Conservation (phyloP, 768 basidiomycete species). For the Sarcomyxa edulis region DNA sequence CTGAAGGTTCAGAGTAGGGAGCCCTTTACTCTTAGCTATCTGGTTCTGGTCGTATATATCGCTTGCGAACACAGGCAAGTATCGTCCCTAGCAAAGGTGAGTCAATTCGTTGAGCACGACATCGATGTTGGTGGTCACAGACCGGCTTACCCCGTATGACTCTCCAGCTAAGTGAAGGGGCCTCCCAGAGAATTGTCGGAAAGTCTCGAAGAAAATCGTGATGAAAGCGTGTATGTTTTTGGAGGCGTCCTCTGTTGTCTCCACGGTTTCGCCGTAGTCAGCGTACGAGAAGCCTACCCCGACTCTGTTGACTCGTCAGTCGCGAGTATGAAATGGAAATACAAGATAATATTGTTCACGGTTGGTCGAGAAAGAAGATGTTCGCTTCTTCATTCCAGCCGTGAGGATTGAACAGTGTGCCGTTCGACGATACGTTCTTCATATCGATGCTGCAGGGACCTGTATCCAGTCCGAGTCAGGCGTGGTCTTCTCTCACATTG, state of each 20-base stretch:
- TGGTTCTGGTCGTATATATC: conserved; percentile 73
- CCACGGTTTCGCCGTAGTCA: conserved; percentile 61
- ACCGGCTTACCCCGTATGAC: conserved; percentile 59
- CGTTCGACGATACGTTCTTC: conserved; percentile 46
- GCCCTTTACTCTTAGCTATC: conserved; percentile 42
- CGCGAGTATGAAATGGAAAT: neutral
- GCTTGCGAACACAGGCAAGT: conserved; percentile 69
- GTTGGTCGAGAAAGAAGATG: conserved; percentile 71
- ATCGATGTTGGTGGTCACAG: conserved; percentile 12
- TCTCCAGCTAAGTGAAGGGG: conserved; percentile 73
- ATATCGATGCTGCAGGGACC: conserved; percentile 50
- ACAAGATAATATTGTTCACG: conserved; percentile 19
- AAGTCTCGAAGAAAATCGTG: conserved; percentile 75
- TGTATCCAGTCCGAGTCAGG: conserved; percentile 11
- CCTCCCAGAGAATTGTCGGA: conserved; percentile 64
- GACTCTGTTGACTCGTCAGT: conserved; percentile 30
- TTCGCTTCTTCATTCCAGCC: conserved; percentile 65
- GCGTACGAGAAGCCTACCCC: conserved; percentile 72
- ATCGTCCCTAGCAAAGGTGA: conserved; percentile 44
- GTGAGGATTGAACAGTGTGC: conserved; percentile 59
- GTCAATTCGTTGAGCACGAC: conserved; percentile 9
- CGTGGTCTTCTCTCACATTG: too few species aligned
- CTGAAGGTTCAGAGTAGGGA: conserved; percentile 58
- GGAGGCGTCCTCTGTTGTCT: conserved; percentile 78
- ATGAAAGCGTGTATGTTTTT: conserved; percentile 73